These are phyloP conservation scores for Medicago arabica DNA, from an alignment of 306 rosid species.

Conservation along the genomic window DNA sequence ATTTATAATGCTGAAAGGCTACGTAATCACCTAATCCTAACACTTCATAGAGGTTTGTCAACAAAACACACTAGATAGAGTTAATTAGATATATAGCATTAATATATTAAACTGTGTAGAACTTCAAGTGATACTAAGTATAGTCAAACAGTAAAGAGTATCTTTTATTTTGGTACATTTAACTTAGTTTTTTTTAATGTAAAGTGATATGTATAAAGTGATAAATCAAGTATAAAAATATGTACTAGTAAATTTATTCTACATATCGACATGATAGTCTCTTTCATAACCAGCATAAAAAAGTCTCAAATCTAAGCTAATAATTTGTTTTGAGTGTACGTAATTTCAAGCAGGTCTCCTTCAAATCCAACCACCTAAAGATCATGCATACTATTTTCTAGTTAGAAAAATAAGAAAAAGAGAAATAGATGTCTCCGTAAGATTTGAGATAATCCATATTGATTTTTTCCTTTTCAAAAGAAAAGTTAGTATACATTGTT, in stretches of 20 bases:
- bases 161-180: neutral
- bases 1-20: neutral
- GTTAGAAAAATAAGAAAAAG: neutral
- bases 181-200: too few relatives aligned
- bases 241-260: neutral
- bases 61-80: too few relatives aligned
- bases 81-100: too few relatives aligned
- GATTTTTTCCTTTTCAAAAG: too few relatives aligned
- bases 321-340: constrained; percentile 46
- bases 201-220: neutral
- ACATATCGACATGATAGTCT: neutral
- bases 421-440: too few relatives aligned
- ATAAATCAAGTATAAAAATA: neutral
- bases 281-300: neutral
- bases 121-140: neutral
- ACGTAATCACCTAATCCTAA: neutral
- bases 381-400: neutral
- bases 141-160: neutral
- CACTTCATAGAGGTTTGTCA: neutral
- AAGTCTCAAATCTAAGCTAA: constrained; percentile 34
- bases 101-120: neutral
- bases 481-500: too few relatives aligned
- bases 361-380: constrained; percentile 40
- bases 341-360: constrained; percentile 38
- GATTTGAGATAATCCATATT: too few relatives aligned